phyloP scores from a whole-genome alignment of 169 alveolate species.

The Eimeria maxima region DNA sequence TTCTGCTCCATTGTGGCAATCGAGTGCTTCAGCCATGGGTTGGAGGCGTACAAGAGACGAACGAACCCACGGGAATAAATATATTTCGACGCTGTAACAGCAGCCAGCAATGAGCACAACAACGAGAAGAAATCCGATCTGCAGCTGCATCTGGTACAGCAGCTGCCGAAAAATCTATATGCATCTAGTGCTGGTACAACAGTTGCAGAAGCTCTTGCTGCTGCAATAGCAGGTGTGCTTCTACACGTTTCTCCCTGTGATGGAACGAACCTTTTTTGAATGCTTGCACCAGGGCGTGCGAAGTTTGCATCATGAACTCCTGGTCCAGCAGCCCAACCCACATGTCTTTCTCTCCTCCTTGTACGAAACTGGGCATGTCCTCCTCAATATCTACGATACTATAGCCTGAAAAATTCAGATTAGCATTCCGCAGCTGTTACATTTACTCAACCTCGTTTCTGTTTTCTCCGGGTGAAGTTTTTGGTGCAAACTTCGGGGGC shows the following conservation, averaged over 20 bases:
- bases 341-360: slow-evolving; percentile 27
- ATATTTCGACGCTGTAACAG: slow-evolving; percentile 44
- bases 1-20: slow-evolving; percentile 3
- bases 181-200: no score
- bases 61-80: slow-evolving; percentile 68
- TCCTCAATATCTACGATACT: not conserved
- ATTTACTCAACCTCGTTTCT: not conserved
- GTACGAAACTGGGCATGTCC: not conserved
- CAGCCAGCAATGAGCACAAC: not conserved
- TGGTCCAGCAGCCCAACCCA: slow-evolving; percentile 63
- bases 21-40: slow-evolving; percentile 66
- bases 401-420: not conserved
- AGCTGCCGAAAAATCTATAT: no score
- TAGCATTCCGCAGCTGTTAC: not conserved
- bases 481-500: not conserved
- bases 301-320: slow-evolving; percentile 47
- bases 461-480: not conserved
- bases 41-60: not conserved
- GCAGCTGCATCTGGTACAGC: no score
- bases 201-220: not conserved
- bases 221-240: not conserved
- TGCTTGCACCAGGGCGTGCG: slow-evolving; percentile 35
- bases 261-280: slow-evolving; percentile 20
- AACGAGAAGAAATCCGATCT: not conserved
- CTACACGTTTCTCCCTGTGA: not conserved